Conservation (phyloP, 2,329 filamentous ascomycete species). For the Chaetomium olivaceum region DNA sequence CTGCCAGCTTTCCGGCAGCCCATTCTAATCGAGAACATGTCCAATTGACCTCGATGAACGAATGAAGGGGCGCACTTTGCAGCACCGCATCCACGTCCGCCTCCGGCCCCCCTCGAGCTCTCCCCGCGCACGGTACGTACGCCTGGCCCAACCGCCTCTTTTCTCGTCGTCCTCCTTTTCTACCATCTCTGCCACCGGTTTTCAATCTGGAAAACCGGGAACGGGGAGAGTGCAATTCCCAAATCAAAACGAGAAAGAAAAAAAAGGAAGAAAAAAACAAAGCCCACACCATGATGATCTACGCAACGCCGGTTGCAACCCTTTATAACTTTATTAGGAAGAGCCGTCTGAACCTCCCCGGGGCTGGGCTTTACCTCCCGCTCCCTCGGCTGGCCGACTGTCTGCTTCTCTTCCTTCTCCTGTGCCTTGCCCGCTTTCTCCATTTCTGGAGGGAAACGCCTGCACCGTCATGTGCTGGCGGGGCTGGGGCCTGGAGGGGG, state of each 20-base stretch:
- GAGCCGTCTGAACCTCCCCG: conserved; percentile 44
- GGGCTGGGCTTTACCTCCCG: conserved; percentile 1
- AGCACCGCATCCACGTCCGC: not conserved
- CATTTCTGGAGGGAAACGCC: conserved; percentile 26
- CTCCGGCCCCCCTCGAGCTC: not conserved
- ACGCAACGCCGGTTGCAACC: conserved; percentile 39
- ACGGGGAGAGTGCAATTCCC: no score
- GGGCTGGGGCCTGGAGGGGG: conserved; percentile 25
- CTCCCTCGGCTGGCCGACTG: conserved; percentile 21
- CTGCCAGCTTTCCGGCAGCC: not conserved
- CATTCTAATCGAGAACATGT: not conserved
- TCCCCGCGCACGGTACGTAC: not conserved
- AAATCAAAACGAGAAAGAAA: no score
- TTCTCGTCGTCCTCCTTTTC: not conserved
- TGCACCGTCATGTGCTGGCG: conserved; percentile 43
- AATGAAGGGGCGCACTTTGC: not conserved
- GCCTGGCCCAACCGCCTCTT: not conserved
- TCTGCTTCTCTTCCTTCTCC: conserved; percentile 16
- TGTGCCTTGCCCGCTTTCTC: conserved; percentile 22
- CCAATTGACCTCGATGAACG: not conserved
- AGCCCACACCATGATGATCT: conserved; percentile 39
- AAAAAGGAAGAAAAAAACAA: conserved; percentile 15
- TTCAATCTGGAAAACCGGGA: no score
- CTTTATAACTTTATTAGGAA: conserved; percentile 42
- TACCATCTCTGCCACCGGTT: not conserved